These are phyloP conservation scores for Chrysoporthe austroafricana DNA, from an alignment of 2,329 filamentous ascomycete genomes.

Conservation along the genomic window DNA sequence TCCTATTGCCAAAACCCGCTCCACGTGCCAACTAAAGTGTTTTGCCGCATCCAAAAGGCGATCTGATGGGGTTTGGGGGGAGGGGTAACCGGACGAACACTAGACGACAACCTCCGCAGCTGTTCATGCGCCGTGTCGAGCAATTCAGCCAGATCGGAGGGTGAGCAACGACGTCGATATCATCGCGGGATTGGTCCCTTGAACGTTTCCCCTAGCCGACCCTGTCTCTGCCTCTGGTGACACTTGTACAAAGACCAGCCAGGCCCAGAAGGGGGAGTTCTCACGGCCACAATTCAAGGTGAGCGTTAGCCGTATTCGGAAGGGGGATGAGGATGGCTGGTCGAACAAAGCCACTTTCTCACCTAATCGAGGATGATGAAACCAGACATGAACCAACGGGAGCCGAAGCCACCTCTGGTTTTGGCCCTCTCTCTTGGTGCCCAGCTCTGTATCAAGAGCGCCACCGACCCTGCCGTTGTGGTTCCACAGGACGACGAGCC, in stretches of 20 bases:
- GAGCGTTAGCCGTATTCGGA: not conserved
- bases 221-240: slow-evolving; percentile 19
- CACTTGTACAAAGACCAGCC: slow-evolving; percentile 12
- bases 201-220: slow-evolving; percentile 9
- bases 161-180: not conserved
- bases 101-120: not conserved
- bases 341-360: slow-evolving; percentile 16
- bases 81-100: not conserved
- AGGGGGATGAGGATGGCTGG: not conserved
- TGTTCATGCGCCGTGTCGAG: not conserved
- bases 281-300: not conserved
- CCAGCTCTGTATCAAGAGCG: slow-evolving; percentile 17
- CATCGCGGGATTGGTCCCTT: not conserved
- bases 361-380: slow-evolving; percentile 21
- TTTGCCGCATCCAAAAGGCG: not conserved
- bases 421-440: not conserved
- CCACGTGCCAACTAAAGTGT: not conserved
- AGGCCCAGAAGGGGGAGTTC: not conserved
- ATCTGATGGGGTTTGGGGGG: not conserved
- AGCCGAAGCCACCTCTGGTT: slow-evolving; percentile 17
- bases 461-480: slow-evolving; percentile 9
- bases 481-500: slow-evolving; percentile 14
- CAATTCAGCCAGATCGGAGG: not conserved
- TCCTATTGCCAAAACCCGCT: not conserved
- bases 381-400: slow-evolving; percentile 22